These are phyloP conservation scores for Fraxinus excelsior DNA, from an alignment of 257 asterid species.

Conservation along the genomic window DNA sequence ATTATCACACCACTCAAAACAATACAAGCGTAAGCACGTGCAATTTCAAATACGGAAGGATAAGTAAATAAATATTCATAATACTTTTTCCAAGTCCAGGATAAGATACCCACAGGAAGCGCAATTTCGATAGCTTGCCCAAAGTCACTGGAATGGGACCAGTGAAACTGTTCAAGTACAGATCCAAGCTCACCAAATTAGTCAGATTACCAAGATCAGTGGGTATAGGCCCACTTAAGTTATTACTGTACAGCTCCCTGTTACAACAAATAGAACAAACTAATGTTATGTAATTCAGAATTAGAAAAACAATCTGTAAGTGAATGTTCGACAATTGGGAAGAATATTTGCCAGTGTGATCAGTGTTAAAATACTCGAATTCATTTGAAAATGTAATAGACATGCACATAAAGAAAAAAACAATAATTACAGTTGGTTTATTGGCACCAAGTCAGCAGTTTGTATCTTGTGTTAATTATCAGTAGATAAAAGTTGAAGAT, in stretches of 20 bases:
- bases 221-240: slow-evolving; percentile 84
- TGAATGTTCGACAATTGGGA: neutral
- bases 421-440: neutral
- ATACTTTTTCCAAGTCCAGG: slow-evolving; percentile 24
- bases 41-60: neutral
- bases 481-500: neutral
- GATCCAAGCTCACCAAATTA: slow-evolving; percentile 98
- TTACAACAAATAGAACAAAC: slow-evolving; percentile 17
- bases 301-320: neutral
- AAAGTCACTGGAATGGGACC: slow-evolving; percentile 88
- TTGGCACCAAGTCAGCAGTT: neutral
- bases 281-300: slow-evolving; percentile 17
- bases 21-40: neutral
- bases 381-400: neutral
- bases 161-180: slow-evolving; percentile 79
- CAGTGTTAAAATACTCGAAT: neutral
- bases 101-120: slow-evolving; percentile 81
- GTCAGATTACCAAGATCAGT: slow-evolving; percentile 91
- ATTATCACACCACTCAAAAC: neutral
- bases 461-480: neutral
- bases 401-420: neutral
- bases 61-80: neutral
- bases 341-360: neutral
- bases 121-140: slow-evolving; percentile 82
- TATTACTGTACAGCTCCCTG: slow-evolving; percentile 96